Conservation (phyloP, 2,329 filamentous ascomycete species). For the Aureobasidium melanogenum region DNA sequence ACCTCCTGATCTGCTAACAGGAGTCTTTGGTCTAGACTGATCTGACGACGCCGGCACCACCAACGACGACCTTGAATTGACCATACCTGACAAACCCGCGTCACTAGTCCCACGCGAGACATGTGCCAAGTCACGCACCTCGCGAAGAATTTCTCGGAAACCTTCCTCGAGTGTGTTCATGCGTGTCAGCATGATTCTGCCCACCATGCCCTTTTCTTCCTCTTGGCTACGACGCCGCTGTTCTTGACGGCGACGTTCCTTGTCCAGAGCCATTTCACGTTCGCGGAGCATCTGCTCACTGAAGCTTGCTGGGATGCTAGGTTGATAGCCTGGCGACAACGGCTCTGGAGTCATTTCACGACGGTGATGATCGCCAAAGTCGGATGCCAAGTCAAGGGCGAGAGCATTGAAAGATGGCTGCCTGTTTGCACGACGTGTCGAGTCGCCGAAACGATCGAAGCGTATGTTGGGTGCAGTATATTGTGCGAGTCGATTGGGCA, state of each 20-base stretch:
- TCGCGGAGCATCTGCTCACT: slow-evolving; percentile 41
- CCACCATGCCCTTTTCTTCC: slow-evolving; percentile 62
- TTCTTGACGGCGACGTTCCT: slow-evolving; percentile 27
- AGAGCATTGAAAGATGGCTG: slow-evolving; percentile 56
- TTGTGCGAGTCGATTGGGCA: slow-evolving; percentile 43
- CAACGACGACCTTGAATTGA: neutral
- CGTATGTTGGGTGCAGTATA: slow-evolving; percentile 50
- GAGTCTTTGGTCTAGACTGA: slow-evolving; percentile 1
- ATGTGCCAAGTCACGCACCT: slow-evolving; percentile 25
- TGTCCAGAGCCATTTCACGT: slow-evolving; percentile 42
- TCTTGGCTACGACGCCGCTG: slow-evolving; percentile 28
- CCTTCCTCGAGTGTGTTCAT: slow-evolving; percentile 93
- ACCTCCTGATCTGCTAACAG: neutral
- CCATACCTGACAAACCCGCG: slow-evolving; percentile 8
- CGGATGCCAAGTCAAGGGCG: slow-evolving; percentile 61
- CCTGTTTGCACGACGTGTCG: slow-evolving; percentile 19
- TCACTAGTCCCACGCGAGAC: slow-evolving; percentile 23
- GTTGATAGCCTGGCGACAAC: slow-evolving; percentile 24
- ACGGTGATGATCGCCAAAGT: slow-evolving; percentile 50
- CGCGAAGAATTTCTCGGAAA: slow-evolving; percentile 57
- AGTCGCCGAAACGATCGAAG: slow-evolving; percentile 25
- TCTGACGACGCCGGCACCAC: neutral
- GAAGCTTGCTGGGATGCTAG: slow-evolving; percentile 28
- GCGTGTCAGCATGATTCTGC: slow-evolving; percentile 70
- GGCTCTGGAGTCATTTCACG: slow-evolving; percentile 43